A percentile compares a stretch with the other conserved stretches of the same genome.
phyloP scores from a whole-genome alignment of 2,329 filamentous ascomycete species.

The Chrysosporium queenslandicum region DNA sequence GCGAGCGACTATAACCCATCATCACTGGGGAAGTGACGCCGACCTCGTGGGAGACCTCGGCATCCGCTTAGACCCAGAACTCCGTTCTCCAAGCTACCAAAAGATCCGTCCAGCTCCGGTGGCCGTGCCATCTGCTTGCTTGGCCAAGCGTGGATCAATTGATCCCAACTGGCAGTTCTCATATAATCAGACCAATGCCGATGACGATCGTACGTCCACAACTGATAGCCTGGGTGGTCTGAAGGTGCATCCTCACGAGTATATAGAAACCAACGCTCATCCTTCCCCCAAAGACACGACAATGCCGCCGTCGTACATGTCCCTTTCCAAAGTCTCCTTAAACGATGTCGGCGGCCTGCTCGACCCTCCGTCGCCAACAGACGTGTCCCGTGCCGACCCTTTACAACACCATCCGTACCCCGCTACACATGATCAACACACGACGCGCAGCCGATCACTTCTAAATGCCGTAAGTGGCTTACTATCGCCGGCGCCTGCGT shows the following conservation, averaged over 20 bases:
- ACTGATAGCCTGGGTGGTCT: constrained; percentile 28
- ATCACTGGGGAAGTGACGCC: constrained; percentile 80
- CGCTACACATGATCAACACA: constrained; percentile 7
- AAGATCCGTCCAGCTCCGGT: constrained; percentile 32
- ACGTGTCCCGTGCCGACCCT: constrained; percentile 1
- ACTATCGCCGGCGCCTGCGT: constrained; percentile 14
- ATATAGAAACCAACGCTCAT: constrained; percentile 25
- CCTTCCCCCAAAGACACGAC: constrained; percentile 14
- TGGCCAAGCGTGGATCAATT: constrained; percentile 24
- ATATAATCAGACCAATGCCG: constrained; percentile 16
- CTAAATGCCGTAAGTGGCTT: constrained; percentile 31
- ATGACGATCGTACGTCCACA: constrained; percentile 25
- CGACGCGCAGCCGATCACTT: constrained; percentile 23
- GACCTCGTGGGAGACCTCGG: constrained; percentile 76
- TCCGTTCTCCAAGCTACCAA: constrained; percentile 32
- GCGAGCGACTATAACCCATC: constrained; percentile 51
- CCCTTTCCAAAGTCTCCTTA: constrained; percentile 59
- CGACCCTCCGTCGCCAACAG: constrained; percentile 40
- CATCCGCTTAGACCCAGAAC: constrained; percentile 50
- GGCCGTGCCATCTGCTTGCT: constrained; percentile 27
- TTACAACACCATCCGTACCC: constrained; percentile 7
- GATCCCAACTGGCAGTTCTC: constrained; percentile 29
- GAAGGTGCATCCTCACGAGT: constrained; percentile 29
- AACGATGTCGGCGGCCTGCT: constrained; percentile 76
- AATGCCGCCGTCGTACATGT: constrained; percentile 32